Evolutionary conservation across 2,329 filamentous ascomycete genomes (phyloP), one percentile per base, ranked within the genome.

Genomic region (Hirsutella minnesotensis): DNA sequence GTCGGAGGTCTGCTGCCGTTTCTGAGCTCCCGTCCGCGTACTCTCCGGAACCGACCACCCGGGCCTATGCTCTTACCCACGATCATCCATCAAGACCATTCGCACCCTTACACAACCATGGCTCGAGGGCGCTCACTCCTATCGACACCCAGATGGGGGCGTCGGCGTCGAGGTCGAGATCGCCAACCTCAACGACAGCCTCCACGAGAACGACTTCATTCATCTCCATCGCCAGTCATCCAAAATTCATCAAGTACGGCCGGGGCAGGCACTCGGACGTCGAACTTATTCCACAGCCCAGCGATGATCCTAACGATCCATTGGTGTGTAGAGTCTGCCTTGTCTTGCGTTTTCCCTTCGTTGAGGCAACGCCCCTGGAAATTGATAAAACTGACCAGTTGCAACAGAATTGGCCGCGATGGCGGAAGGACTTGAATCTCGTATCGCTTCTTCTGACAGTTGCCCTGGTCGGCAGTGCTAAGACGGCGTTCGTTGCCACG

Each of bases 271-370:
- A 65, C 44, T 56, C 63, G 2, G 52, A 56, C 13, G 56, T 68
- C 5, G 72, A 74, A 54, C 56, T 75, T 38, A 65, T 71, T 9
- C 74, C 75, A 3, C 73, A 74, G 53, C 73, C 74, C 0, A 77
- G 70, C 42, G 69, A 75, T 43, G 69, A 74, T 43, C 60, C 64
- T 0, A 62, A 68, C 20, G 75, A 78, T 53, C 74, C 74, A 40
- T 50, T 77, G 55, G 73, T 75, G 60, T n/a, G n/a, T n/a, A 43
- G 67, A 27, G 16, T 22, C 30, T 31, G 20, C 16, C 13, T 39
- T 27, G 4, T 56, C 36, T 13, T n/a, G 5, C 15, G 9, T 18
- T 35, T 19, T 16, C 9, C 4, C 15, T 35, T 9, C 24, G 24
- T 16, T 35, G 15, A 35, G 33, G 16, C 31, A 27, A 27, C 24